These are phyloP conservation scores for Geotrichum aggregatum DNA, from an alignment of 1,139 yeast species.

Conservation along the genomic window DNA sequence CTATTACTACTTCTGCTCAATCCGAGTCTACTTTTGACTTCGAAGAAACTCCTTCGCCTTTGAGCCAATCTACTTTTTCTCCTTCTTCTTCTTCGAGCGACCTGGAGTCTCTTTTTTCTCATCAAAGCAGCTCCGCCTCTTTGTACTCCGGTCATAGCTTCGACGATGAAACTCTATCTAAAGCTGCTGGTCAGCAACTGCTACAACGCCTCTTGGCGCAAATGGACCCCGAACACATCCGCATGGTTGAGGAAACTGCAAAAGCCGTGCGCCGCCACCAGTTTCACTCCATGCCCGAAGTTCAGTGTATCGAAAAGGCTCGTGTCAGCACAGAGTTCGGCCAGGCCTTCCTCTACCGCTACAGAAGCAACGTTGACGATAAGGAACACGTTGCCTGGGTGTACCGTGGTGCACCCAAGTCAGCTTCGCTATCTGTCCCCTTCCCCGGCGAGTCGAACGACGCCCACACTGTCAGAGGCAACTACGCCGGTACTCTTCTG, in stretches of 20 bases:
- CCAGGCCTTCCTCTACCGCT: slow-evolving; percentile 86
- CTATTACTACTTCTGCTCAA: neutral
- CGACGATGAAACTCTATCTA: neutral
- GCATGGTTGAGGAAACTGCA: slow-evolving; percentile 13
- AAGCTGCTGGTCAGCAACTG: slow-evolving; percentile 5
- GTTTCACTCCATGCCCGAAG: slow-evolving; percentile 53
- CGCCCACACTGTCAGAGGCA: slow-evolving; percentile 96
- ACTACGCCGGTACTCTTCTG: slow-evolving; percentile 79
- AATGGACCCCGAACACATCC: slow-evolving; percentile 11
- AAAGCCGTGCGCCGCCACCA: slow-evolving; percentile 22
- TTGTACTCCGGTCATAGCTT: neutral
- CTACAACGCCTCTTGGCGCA: slow-evolving; percentile 10
- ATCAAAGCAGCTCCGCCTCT: neutral
- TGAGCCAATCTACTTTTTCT: neutral
- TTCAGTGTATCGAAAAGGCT: slow-evolving; percentile 88
- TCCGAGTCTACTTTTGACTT: neutral
- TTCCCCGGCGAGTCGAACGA: slow-evolving; percentile 75
- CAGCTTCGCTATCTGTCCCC: slow-evolving; percentile 61
- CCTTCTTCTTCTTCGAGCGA: slow-evolving; percentile 6
- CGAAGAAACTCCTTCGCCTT: neutral
- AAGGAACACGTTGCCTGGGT: slow-evolving; percentile 97
- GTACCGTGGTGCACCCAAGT: slow-evolving; percentile 86
- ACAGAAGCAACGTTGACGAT: slow-evolving; percentile 75
- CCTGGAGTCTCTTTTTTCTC: slow-evolving; percentile 6
- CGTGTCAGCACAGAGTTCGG: slow-evolving; percentile 88